Percentiles rank a stretch among this genome's conserved stretches.
Conservation (phyloP, 140 eudicot genomes). For the Senecio squalidus region DNA sequence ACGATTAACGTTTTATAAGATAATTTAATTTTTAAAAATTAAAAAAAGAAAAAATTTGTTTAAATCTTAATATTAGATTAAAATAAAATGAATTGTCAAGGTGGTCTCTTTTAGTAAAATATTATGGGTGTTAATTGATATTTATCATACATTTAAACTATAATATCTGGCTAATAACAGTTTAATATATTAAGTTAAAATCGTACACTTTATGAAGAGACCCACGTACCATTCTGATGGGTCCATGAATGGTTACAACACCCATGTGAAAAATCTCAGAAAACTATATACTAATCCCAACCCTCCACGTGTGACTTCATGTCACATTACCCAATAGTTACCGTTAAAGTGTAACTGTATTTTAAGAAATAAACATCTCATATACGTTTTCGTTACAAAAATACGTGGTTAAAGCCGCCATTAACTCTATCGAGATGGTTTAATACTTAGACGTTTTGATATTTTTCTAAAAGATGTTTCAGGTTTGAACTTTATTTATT, state of each 20-base stretch:
- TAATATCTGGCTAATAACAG: neutral
- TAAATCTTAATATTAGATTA: no score
- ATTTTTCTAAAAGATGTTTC: no score
- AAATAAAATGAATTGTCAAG: no score
- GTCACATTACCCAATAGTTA: conserved; percentile 14
- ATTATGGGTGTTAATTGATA: neutral
- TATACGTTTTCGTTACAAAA: no score
- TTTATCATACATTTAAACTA: neutral
- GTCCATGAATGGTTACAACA: conserved; percentile 17
- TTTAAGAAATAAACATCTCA: conserved; percentile 3
- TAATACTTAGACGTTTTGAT: no score
- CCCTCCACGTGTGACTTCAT: conserved; percentile 24
- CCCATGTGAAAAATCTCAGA: conserved; percentile 30
- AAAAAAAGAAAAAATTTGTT: no score
- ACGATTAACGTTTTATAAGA: no score
- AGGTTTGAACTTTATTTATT: no score
- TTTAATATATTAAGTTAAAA: neutral
- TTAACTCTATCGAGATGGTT: no score
- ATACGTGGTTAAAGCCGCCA: no score
- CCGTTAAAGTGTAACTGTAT: conserved; percentile 27
- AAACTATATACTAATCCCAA: conserved; percentile 13
- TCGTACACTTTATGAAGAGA: neutral
- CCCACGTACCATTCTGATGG: conserved; percentile 16
- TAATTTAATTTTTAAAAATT: no score
- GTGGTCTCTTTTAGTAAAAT: no score